Evolutionary conservation across 805 yeast genomes (phyloP), one percentile per base, ranked within the genome.

Genomic region (Cyberlindnera bimundalis): DNA sequence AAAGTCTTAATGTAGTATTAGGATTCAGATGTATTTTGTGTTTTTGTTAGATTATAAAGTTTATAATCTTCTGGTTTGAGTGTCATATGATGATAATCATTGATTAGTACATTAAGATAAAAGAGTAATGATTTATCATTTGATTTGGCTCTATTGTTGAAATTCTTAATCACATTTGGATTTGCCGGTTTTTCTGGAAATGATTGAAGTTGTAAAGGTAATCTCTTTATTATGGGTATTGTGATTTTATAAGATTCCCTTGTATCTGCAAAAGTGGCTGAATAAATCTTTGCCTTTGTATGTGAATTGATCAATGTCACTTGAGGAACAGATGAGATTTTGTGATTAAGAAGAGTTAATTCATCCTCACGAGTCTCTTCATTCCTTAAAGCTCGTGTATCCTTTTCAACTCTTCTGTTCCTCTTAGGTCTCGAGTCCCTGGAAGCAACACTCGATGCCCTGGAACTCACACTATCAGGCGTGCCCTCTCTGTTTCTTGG

Each of bases 81-180:
- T 15, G 23, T 35, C 6, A 56, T 31, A n/a, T 40, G 45, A 4
- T 52, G 52, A 29, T 44, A 23, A 26, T 51, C 52, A 32, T 55
- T 53, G 14, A 55, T 35, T 15, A 56, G 35, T 20, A 40, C 36
- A 38, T 56, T 56, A 13, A 52, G 17, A 29, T 45, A 44, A 37
- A 54, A 55, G 20, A 50, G n/a, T 2, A 50, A 29, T 2, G 48
- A 36, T 14, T 40, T 40, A 16, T 50, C 46, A 26, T 37, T 45
- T 8, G 39, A 12, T 33, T 44, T 45, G 2, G 35, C 42, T 30
- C 49, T 53, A 28, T 18, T 17, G 37, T 56, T 56, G 38, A 56
- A 56, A 44, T 56, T 56, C 37, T 39, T 53, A 10, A 56, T 42
- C 4, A 52, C 52, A 30, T 51, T 29, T 4, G 11, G 24, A 15